A percentile compares a stretch with the other conserved stretches of the same genome.
Evolutionary conservation across 306 rosid species (phyloP).

Genomic region (Sophora flavescens): DNA sequence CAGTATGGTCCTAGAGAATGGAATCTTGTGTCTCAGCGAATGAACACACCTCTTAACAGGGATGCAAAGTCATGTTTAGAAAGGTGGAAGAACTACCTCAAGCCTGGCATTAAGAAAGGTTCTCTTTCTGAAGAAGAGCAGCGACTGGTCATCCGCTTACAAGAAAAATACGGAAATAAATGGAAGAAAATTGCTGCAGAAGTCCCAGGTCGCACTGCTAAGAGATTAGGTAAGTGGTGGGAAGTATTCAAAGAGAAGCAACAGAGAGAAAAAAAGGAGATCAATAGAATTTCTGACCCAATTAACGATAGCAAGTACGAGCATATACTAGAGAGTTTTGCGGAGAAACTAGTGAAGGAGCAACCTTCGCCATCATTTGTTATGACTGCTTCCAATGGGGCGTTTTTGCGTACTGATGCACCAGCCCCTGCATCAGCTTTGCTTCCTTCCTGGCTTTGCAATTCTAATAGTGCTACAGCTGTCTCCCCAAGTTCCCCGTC

Average conservation of each 20-base stretch:
- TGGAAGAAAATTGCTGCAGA: constrained; percentile 91
- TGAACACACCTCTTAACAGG: constrained; percentile 72
- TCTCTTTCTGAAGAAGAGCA: constrained; percentile 87
- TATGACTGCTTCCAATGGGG: constrained; percentile 83
- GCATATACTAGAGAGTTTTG: constrained; percentile 75
- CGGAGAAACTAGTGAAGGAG: constrained; percentile 73
- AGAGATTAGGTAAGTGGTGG: constrained; percentile 98
- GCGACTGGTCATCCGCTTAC: constrained; percentile 76
- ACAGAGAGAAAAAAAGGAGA: constrained; percentile 75
- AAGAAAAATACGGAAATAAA: constrained; percentile 83
- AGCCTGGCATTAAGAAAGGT: constrained; percentile 86
- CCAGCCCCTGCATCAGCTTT: constrained; percentile 58
- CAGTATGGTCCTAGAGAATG: constrained; percentile 93
- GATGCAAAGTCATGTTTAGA: constrained; percentile 90
- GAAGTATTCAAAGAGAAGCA: constrained; percentile 90
- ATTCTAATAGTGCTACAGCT: constrained; percentile 57
- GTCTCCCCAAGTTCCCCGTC: constrained; percentile 83
- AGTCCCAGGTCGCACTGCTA: constrained; percentile 88
- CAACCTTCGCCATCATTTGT: constrained; percentile 58
- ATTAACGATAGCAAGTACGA: constrained; percentile 78
- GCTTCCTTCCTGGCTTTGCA: constrained; percentile 95
- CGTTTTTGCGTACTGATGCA: constrained; percentile 67
- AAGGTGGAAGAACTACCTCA: constrained; percentile 93
- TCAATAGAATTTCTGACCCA: constrained; percentile 56
- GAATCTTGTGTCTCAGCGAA: constrained; percentile 91